A percentile compares a stretch with the other conserved stretches of the same genome.
Conservation (phyloP, 306 rosid species). For the Cajanus cajan region DNA sequence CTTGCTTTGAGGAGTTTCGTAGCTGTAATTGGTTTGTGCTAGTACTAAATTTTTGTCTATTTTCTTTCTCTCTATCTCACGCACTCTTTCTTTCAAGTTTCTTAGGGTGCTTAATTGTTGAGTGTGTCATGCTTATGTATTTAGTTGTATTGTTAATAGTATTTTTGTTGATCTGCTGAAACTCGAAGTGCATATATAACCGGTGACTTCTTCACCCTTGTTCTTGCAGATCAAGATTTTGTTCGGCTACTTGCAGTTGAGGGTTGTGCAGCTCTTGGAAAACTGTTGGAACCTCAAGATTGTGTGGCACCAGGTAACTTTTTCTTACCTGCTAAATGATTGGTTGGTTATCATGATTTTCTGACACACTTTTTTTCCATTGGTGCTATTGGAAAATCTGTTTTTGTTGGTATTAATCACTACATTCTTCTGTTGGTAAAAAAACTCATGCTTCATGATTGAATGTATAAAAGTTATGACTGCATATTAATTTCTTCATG, state of each 20-base stretch:
- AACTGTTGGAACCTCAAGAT: conserved; percentile 89
- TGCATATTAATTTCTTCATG: too few species aligned
- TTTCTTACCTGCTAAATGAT: not conserved
- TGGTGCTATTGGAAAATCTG: conserved; percentile 16
- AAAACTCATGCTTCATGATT: not conserved
- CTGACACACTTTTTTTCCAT: not conserved
- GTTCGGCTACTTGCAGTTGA: conserved; percentile 94
- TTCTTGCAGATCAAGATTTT: conserved; percentile 85
- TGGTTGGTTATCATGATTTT: conserved; percentile 12
- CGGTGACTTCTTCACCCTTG: conserved; percentile 2
- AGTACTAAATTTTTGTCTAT: not conserved
- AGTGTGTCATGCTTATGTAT: conserved; percentile 14
- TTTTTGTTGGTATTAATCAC: conserved; percentile 6
- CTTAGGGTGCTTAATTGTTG: not conserved
- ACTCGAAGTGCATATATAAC: not conserved
- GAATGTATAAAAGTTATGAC: conserved; percentile 1
- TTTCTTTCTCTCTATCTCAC: not conserved
- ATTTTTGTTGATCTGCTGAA: not conserved
- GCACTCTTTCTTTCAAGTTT: not conserved
- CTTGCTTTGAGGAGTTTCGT: conserved; percentile 2
- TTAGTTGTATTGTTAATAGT: not conserved
- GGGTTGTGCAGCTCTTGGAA: conserved; percentile 95
- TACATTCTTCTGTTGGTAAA: not conserved
- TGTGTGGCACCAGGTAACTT: conserved; percentile 82
- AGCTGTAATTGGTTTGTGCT: not conserved